Evolutionary conservation across 768 basidiomycete species (phyloP).

Genomic region (Boletus reticuloceps): DNA sequence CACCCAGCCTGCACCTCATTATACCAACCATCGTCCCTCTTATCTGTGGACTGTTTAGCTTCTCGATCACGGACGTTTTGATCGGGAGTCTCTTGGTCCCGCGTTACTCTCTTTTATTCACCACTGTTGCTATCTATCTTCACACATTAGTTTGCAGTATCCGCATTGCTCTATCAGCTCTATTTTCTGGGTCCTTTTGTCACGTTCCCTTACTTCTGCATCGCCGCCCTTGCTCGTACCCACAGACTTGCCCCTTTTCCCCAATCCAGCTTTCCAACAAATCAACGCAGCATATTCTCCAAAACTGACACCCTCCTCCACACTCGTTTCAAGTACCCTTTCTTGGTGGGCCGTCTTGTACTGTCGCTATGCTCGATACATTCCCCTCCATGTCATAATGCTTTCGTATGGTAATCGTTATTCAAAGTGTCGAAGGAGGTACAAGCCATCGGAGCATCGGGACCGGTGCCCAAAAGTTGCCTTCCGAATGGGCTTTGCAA

Average conservation of each 20-base stretch:
- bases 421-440: constrained; percentile 24
- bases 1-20: constrained; percentile 16
- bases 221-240: constrained; percentile 21
- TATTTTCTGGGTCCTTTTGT: constrained; percentile 27
- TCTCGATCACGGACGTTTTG: constrained; percentile 14
- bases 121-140: constrained; percentile 25
- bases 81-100: constrained; percentile 21
- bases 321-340: constrained; percentile 29
- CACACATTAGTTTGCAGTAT: constrained; percentile 23
- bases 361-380: constrained; percentile 35
- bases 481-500: too few species aligned
- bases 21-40: constrained; percentile 17
- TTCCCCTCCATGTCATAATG: constrained; percentile 35
- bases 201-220: constrained; percentile 21
- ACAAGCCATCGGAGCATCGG: too few species aligned
- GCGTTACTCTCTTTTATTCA: constrained; percentile 15
- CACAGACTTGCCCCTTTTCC: constrained; percentile 15
- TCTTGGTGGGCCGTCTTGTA: constrained; percentile 31
- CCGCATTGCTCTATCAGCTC: constrained; percentile 21
- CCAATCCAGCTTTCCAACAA: constrained; percentile 12
- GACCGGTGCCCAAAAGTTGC: too few species aligned
- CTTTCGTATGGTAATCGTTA: constrained; percentile 35
- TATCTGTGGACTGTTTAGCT: constrained; percentile 15
- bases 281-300: constrained; percentile 23
- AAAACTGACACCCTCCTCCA: constrained; percentile 26